phyloP scores from a whole-genome alignment of 1,284 basidiomycete species.

The Microstroma glucosiphilum region DNA sequence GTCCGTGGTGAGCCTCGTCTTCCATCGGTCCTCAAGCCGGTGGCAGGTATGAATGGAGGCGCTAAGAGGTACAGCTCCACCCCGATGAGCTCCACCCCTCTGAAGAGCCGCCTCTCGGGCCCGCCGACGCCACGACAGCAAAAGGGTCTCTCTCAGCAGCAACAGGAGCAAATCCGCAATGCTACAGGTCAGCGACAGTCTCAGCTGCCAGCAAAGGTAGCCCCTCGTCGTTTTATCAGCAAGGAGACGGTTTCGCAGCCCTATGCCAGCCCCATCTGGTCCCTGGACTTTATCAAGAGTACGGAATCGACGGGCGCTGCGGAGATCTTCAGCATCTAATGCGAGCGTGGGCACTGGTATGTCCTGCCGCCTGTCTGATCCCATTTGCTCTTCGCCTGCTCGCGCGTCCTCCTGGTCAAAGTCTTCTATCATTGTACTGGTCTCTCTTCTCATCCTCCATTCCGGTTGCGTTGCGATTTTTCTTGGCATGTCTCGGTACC shows the following conservation, averaged over 20 bases:
- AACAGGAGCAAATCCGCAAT: too few relatives aligned
- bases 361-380: too few relatives aligned
- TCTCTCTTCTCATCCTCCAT: too few relatives aligned
- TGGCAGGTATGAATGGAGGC: not conserved
- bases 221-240: not conserved
- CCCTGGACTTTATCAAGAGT: not conserved
- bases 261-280: slow-evolving; percentile 4
- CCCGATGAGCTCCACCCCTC: not conserved
- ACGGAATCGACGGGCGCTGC: not conserved
- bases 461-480: too few relatives aligned
- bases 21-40: not conserved
- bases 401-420: too few relatives aligned
- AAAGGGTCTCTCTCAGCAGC: too few relatives aligned
- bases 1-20: not conserved
- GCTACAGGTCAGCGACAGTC: too few relatives aligned
- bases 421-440: too few relatives aligned
- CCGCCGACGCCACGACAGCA: too few relatives aligned
- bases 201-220: not conserved
- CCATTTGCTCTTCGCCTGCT: too few relatives aligned
- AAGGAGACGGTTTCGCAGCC: not conserved
- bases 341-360: not conserved
- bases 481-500: too few relatives aligned
- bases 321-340: slow-evolving; percentile 2
- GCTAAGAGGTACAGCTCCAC: slow-evolving; percentile 6
- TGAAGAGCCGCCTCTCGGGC: not conserved